phyloP scores from a whole-genome alignment of 2,329 filamentous ascomycete species.

The Fusarium algeriense region DNA sequence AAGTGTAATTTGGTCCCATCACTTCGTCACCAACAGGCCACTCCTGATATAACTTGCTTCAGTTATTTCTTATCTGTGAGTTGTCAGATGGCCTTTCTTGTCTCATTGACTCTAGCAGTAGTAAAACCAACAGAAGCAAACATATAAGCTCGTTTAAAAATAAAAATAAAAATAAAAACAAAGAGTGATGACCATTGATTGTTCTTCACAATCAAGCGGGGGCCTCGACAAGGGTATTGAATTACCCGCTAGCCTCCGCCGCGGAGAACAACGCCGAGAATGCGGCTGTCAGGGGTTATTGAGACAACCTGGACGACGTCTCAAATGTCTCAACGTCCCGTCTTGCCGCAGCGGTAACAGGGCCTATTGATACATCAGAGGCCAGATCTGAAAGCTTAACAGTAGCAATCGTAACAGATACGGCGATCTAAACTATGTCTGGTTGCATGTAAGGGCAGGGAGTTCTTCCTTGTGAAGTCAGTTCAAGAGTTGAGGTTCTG shows the following conservation, averaged over 20 bases:
- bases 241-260: slow-evolving; percentile 20
- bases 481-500: not conserved
- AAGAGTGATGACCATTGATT: not conserved
- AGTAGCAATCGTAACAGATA: not conserved
- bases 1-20: slow-evolving; percentile 10
- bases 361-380: slow-evolving; percentile 13
- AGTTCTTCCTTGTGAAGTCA: not conserved
- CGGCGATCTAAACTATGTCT: not conserved
- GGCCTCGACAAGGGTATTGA: slow-evolving; percentile 4
- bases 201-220: not conserved
- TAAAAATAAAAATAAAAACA: not conserved
- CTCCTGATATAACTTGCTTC: not conserved
- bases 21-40: not conserved
- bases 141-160: slow-evolving; percentile 2
- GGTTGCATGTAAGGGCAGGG: not conserved
- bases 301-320: not conserved
- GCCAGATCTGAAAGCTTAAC: slow-evolving; percentile 9
- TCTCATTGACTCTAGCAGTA: slow-evolving; percentile 11
- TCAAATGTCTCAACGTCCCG: slow-evolving; percentile 11
- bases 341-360: not conserved
- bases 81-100: slow-evolving; percentile 4
- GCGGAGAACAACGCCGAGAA: slow-evolving; percentile 16
- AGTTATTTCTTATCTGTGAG: not conserved
- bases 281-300: slow-evolving; percentile 11
- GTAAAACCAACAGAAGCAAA: slow-evolving; percentile 25